Evolutionary conservation across 2,329 filamentous ascomycete genomes (phyloP), one percentile per base, ranked within the genome.

Genomic region (Fusarium nelsonii): DNA sequence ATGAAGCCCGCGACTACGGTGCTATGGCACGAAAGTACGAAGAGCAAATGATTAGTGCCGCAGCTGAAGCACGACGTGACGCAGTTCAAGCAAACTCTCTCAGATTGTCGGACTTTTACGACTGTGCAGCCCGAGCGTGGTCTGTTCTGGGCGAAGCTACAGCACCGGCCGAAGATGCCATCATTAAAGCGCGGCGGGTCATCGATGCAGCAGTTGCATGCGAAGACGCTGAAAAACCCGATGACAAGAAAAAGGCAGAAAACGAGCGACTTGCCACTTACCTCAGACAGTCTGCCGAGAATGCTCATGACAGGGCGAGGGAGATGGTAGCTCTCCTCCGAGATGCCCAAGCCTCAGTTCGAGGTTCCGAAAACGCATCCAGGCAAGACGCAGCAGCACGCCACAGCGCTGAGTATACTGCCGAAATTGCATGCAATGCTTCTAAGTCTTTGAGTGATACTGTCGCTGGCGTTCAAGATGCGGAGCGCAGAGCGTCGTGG

Each of bases 261-360:
- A 59, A 49, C 1, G 65, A 68, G 0, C 2, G 65, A 2, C 10
- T 69, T 3, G 44, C 61, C 0, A 61, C 50, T 3, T 68, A 69
- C 8, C 51, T 68, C 4, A 40, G 65, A 45, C 65, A 68, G n/a
- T 56, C 65, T 1, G 65, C 65, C 2, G 65, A 68, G 8, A 69
- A 37, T 8, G 65, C 65, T 0, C 65, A 68, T 0, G 65, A 68
- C 1, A 20, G 60, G 7, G 65, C 65, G 8, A 56, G 65, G 14
- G 65, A 68, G 8, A 43, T 67, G 8, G 49, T 68, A 1, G 43
- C 55, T 7, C 56, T 68, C 2, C 55, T 68, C 18, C 60, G 65
- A 28, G 3, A 55, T 2, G 65, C 65, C 1, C 65, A 68, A 10
- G 62, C 61, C 0, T 60, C 65, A 3, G 65, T 68, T 1, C 28